A percentile compares a stretch with the other conserved stretches of the same genome.
Evolutionary conservation across 176 grass and related monocot genomes (phyloP).

Genomic region (Coix lacrymajobi): DNA sequence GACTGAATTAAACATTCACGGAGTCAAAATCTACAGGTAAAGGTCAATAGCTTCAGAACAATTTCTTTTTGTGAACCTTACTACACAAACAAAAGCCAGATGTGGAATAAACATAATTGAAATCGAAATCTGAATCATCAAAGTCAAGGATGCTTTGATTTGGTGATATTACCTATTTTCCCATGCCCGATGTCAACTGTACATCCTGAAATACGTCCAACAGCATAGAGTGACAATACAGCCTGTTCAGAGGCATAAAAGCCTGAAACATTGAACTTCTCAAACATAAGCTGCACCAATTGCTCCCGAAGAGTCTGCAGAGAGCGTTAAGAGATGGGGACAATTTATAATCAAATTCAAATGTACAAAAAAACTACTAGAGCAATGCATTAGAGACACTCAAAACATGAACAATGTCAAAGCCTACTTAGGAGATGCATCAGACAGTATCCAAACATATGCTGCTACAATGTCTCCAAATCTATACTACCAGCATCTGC

Average conservation of each 20-base stretch:
- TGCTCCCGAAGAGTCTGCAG: conserved; percentile 82
- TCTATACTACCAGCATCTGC: neutral
- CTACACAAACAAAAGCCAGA: neutral
- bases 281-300: conserved; percentile 92
- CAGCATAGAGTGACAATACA: conserved; percentile 95
- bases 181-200: conserved; percentile 96
- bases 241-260: conserved; percentile 99
- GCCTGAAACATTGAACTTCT: conserved; percentile 96
- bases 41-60: neutral
- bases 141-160: neutral
- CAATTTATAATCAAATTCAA: conserved; percentile 23
- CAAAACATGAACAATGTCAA: neutral
- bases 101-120: neutral
- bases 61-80: too few relatives aligned
- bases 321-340: neutral
- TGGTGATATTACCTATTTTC: conserved; percentile 73
- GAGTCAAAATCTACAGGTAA: neutral
- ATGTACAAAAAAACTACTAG: neutral
- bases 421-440: neutral
- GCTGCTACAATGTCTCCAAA: neutral
- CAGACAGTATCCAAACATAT: neutral
- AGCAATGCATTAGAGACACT: neutral
- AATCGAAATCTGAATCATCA: neutral
- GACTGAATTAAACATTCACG: neutral
- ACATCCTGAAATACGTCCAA: conserved; percentile 93